Evolutionary conservation across 768 basidiomycete genomes (phyloP), one percentile per base, ranked within the genome.

Genomic region (Candolleomyces eurysporus): DNA sequence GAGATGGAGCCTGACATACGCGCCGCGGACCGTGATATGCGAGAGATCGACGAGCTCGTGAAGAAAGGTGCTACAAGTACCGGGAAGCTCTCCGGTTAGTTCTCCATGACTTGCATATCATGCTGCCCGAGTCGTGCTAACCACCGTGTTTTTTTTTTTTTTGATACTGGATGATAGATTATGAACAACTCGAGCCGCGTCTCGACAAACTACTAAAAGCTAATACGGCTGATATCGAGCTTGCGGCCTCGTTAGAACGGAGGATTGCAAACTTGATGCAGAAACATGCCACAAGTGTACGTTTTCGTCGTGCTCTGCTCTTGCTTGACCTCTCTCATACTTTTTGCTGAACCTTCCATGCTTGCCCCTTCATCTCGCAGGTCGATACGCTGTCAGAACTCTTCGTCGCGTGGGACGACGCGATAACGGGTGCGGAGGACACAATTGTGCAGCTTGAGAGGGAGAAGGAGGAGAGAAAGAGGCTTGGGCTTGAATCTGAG

Each of bases 1-100:
- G 92, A 94, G 67, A 90, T 94, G 86, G 92, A 93, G 64, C 83
- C 86, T 4, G 92, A 94, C 56, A 85, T 94, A 55, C 90, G 92
- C 32, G 83, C 86, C 36, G 92, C 91, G 10, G 92, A 94, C 66
- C 83, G 89, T 8, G 91, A 92, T 65, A 84, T 93, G 81, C 83
- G 82, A 42, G 92, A 93, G 68, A 90, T 94, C 36, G 86, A 87
- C 60, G 72, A 78, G 14, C 72, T 93, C 50, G 87, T 90, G 66
- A 81, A 82, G 67, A 89, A 85, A 64, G 90, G 90, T 39, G 86
- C 91, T 9, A 79, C 85, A 4, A 83, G 83, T 6, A 88, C 91
- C 0, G 91, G 92, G 4, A 89, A 86, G 64, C 82, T 94, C 2
- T 75, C 79, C 56, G 85, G 89, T 89, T 57, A 11, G 69, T 56